Evolutionary conservation across 2,329 filamentous ascomycete species (phyloP), one percentile per base, ranked within the genome.

Genomic region (Emergomyces orientalis): DNA sequence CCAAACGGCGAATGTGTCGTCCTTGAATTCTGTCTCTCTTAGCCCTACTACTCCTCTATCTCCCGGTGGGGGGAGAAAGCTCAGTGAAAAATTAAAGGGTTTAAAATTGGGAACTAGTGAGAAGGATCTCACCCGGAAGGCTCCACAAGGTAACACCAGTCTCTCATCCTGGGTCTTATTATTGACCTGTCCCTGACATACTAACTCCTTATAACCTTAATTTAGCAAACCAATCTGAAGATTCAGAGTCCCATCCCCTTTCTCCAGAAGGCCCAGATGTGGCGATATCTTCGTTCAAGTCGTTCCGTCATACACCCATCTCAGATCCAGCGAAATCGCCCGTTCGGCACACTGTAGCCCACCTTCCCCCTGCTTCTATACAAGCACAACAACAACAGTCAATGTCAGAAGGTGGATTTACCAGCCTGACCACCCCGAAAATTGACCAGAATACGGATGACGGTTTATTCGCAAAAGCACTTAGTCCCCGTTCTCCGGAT

Each of bases 401-500:
- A 27, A 7, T 13, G 34, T 47, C 37, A n/a, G 25, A 55, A 25
- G 49, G 47, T 3, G 55, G 57, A 41, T 61, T 61, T 34, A 30
- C 60, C 51, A 41, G 30, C 6, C 27, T 61, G 14, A 27, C 13
- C 3, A 19, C 22, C 22, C 32, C 22, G 19, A 56, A 27, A 17
- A 67, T 70, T 70, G 70, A 65, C 9, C 65, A 69, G 1, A 74
- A 64, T 73, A 65, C 68, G 6, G 84, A 87, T 49, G 91, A 96
- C 63, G 92, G 89, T 49, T 80, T 96, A 2, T 97, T 97, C 71
- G 91, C 91, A 0, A 82, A 96, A 60, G 91, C 90, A 1, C 85
- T 96, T 77, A 93, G 89, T 70, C 91, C 91, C 0, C 82, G 91
- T 59, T 92, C 89, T 69, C 91, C 91, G 0, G 91, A 95, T 68